phyloP scores from a whole-genome alignment of 352 stramenopile genomes.

The Blastocystis sp. region DNA sequence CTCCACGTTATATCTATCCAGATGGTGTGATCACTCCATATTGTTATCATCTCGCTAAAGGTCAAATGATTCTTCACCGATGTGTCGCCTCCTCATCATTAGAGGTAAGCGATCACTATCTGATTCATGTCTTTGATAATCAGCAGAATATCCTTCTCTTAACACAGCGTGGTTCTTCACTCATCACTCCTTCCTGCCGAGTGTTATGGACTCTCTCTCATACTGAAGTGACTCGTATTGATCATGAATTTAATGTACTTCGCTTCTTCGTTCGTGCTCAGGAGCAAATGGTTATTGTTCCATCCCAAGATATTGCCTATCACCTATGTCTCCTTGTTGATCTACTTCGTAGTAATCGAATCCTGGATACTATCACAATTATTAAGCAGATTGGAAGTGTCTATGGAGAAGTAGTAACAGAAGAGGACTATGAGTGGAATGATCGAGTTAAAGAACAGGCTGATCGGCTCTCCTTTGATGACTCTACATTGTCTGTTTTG shows the following conservation, averaged over 20 bases:
- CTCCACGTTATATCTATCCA: conserved; percentile 24
- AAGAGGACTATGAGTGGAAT: background rate
- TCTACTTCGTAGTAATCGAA: background rate
- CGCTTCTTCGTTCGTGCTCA: background rate
- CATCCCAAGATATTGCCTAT: background rate
- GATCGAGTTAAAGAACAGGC: background rate
- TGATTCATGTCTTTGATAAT: conserved; percentile 7
- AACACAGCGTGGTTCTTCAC: background rate
- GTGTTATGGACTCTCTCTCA: background rate
- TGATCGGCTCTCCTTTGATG: background rate
- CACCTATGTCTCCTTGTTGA: background rate
- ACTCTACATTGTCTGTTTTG: background rate
- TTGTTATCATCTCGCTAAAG: background rate
- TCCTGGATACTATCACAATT: background rate
- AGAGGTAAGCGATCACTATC: background rate
- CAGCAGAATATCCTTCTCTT: background rate
- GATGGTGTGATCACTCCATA: conserved; percentile 16
- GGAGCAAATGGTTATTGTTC: background rate
- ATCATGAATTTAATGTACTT: background rate
- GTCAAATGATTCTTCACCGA: background rate
- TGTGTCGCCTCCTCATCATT: background rate
- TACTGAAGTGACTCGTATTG: background rate
- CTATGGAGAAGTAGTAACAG: background rate
- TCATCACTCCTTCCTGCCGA: background rate
- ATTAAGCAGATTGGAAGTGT: background rate